These are phyloP conservation scores for Perkinsela sp. DNA, from an alignment of 208 protist species.

Conservation along the genomic window DNA sequence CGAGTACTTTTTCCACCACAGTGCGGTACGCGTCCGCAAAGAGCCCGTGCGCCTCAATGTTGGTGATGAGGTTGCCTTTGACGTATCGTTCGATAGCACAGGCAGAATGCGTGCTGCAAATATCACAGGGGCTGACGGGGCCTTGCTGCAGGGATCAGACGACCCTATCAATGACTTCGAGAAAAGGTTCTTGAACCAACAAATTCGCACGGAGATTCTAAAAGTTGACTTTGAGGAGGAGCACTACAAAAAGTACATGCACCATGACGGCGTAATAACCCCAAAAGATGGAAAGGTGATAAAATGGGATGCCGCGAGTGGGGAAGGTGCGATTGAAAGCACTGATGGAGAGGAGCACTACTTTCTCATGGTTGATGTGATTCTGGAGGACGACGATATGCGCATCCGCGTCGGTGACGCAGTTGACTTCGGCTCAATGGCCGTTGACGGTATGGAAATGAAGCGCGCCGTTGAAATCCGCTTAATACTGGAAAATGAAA, in stretches of 20 bases:
- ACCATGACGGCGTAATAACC: not conserved
- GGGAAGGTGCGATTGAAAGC: not conserved
- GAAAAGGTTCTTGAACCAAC: not conserved
- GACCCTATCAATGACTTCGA: not conserved
- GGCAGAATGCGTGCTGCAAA: not conserved
- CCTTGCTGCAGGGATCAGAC: not conserved
- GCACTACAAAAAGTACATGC: not conserved
- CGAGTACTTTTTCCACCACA: not conserved
- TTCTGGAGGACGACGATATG: not conserved
- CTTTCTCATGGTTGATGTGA: not conserved
- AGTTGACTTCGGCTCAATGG: not conserved
- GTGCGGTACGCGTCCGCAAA: not conserved
- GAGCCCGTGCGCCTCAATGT: not conserved
- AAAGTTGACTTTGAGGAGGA: not conserved
- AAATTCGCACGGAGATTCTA: not conserved
- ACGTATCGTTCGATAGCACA: not conserved
- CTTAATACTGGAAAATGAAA: not conserved
- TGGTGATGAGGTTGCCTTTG: conserved; percentile 1
- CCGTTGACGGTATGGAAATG: not conserved
- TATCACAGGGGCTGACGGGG: not conserved
- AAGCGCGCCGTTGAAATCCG: not conserved
- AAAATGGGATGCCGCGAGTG: not conserved
- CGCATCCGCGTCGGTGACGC: not conserved
- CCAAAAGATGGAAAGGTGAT: not conserved
- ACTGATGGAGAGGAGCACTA: not conserved